A percentile compares a stretch with the other conserved stretches of the same genome.
Conservation (phyloP, 2,329 filamentous ascomycete genomes). For the Zopfia rhizophila region DNA sequence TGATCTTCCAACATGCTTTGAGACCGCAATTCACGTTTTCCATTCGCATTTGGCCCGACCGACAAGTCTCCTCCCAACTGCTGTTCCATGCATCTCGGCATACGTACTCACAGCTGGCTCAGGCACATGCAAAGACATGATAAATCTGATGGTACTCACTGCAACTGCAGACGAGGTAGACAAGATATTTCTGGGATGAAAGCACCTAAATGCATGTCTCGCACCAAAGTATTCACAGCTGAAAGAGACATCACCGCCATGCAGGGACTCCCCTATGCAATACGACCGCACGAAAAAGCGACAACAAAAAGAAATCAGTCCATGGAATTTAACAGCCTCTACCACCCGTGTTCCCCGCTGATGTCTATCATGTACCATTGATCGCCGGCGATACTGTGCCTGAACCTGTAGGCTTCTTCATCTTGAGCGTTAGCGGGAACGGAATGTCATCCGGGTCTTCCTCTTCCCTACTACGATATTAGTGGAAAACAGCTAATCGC, state of each 20-base stretch:
- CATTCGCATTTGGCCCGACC: too few relatives aligned
- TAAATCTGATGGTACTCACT: too few relatives aligned
- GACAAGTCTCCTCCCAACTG: too few relatives aligned
- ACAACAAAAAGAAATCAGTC: neutral
- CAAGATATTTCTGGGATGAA: too few relatives aligned
- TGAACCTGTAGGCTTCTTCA: constrained; percentile 52
- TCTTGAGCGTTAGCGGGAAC: constrained; percentile 74
- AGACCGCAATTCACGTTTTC: too few relatives aligned
- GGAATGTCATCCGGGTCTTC: constrained; percentile 86
- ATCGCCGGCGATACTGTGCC: constrained; percentile 45
- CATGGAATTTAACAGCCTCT: neutral
- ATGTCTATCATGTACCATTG: constrained; percentile 36
- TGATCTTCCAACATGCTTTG: too few relatives aligned
- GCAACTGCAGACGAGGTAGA: too few relatives aligned
- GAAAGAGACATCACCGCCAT: constrained; percentile 12
- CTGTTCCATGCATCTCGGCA: too few relatives aligned
- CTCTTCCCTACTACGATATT: constrained; percentile 74
- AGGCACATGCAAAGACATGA: too few relatives aligned
- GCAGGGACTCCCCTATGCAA: constrained; percentile 8
- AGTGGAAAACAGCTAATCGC: constrained; percentile 30
- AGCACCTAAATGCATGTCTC: too few relatives aligned
- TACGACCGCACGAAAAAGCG: neutral
- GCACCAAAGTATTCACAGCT: constrained; percentile 14
- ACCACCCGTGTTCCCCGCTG: constrained; percentile 1
- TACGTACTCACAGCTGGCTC: too few relatives aligned